These are phyloP conservation scores for Syncephalastrum contaminatum DNA, from an alignment of 371 early-diverging fungal genomes.

Conservation along the genomic window DNA sequence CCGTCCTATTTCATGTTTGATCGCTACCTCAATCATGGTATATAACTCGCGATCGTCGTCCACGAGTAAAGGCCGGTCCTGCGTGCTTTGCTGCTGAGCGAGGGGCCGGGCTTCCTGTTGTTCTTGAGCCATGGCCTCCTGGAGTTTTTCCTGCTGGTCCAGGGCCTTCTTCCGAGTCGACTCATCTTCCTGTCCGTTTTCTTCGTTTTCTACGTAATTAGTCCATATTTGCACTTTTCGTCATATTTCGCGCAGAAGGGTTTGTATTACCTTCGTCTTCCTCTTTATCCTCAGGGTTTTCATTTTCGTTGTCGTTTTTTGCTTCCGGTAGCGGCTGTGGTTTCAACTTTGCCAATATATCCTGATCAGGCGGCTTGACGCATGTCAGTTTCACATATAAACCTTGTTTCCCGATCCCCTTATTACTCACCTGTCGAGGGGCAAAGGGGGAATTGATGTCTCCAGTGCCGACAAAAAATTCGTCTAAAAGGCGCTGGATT, in stretches of 20 bases:
- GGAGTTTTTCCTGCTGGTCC: constrained; percentile 21
- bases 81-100: constrained; percentile 26
- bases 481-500: constrained; percentile 52
- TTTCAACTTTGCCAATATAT: neutral
- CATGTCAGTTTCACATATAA: no score
- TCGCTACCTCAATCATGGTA: constrained; percentile 45
- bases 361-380: neutral
- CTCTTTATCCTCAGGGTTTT: neutral
- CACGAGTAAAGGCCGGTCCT: constrained; percentile 37
- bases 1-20: neutral
- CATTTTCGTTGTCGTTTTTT: neutral
- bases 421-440: constrained; percentile 37
- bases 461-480: constrained; percentile 92
- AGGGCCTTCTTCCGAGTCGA: constrained; percentile 4
- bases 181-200: constrained; percentile 9
- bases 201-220: constrained; percentile 4
- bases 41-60: constrained; percentile 58
- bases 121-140: constrained; percentile 24
- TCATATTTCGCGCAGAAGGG: neutral
- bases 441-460: constrained; percentile 85
- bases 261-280: constrained; percentile 5
- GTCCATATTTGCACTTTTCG: neutral
- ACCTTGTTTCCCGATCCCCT: no score
- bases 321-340: constrained; percentile 4
- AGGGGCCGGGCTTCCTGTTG: constrained; percentile 22